These are phyloP conservation scores for Trichoderma sp. DNA, from an alignment of 2,329 filamentous ascomycete genomes.

Conservation along the genomic window DNA sequence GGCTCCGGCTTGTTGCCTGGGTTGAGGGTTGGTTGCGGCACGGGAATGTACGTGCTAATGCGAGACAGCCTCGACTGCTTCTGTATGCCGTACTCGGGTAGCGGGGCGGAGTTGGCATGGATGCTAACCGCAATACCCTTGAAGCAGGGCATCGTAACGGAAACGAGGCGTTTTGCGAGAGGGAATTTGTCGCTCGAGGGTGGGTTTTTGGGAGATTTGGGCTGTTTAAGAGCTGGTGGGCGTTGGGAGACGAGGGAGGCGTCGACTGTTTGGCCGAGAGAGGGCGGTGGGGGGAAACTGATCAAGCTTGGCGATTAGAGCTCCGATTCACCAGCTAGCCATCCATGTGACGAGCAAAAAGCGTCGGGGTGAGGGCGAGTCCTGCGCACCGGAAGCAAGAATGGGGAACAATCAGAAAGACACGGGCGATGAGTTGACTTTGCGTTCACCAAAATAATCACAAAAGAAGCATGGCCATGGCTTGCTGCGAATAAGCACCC, in stretches of 20 bases:
- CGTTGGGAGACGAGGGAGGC: slow-evolving; percentile 21
- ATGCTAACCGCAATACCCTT: slow-evolving; percentile 98
- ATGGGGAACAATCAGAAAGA: background rate
- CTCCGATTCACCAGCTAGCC: slow-evolving; percentile 30
- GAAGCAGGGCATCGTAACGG: slow-evolving; percentile 80
- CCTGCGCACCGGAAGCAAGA: background rate
- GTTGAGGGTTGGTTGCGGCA: slow-evolving; percentile 77
- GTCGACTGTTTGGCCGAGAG: background rate
- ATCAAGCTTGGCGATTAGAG: slow-evolving; percentile 25
- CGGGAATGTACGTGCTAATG: slow-evolving; percentile 96
- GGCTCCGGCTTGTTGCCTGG: slow-evolving; percentile 77
- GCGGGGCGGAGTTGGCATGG: slow-evolving; percentile 76
- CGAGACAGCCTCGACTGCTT: slow-evolving; percentile 87
- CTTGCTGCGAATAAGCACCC: slow-evolving; percentile 24
- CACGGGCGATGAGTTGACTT: background rate
- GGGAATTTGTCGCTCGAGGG: background rate
- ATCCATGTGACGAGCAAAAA: slow-evolving; percentile 26
- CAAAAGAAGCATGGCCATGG: slow-evolving; percentile 7
- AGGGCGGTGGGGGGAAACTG: slow-evolving; percentile 26
- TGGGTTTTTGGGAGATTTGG: slow-evolving; percentile 1
- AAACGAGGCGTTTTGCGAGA: slow-evolving; percentile 28
- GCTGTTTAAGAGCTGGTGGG: slow-evolving; percentile 14
- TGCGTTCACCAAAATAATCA: slow-evolving; percentile 15
- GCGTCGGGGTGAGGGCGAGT: slow-evolving; percentile 8
- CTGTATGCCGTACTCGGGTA: slow-evolving; percentile 92